Conservation (phyloP, 129 eudicot species). For the Lactuca sativa region DNA sequence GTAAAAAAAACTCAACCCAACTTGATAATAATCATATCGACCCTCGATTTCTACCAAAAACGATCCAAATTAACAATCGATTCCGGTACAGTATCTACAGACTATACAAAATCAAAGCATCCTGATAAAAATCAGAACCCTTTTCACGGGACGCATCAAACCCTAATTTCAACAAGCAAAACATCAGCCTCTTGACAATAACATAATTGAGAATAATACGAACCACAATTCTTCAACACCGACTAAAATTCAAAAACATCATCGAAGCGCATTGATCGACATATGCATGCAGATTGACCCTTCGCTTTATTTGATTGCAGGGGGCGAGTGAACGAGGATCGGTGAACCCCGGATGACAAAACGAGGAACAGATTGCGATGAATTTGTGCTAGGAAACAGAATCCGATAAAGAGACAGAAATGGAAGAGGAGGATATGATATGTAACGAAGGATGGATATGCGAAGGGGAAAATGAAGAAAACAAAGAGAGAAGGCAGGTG, state of each 20-base stretch:
- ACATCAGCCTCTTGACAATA: neutral
- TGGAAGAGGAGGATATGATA: conserved; percentile 7
- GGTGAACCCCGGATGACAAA: neutral
- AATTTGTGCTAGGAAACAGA: neutral
- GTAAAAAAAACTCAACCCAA: conserved; percentile 28
- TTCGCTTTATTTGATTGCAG: neutral
- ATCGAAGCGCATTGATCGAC: conserved; percentile 13
- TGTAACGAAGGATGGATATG: conserved; percentile 5
- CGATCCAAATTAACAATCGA: conserved; percentile 26
- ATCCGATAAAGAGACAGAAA: neutral
- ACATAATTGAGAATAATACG: neutral
- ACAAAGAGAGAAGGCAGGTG: conserved; percentile 2
- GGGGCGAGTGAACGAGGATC: neutral
- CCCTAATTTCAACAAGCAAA: conserved; percentile 12
- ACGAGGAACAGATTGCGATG: neutral
- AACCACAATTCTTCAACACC: conserved; percentile 4
- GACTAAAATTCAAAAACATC: conserved; percentile 1
- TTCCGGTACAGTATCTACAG: conserved; percentile 22
- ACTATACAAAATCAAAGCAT: conserved; percentile 13
- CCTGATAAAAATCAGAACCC: conserved; percentile 5
- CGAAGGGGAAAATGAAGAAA: neutral
- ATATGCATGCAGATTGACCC: conserved; percentile 15
- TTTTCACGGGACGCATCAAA: conserved; percentile 12
- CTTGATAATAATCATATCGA: conserved; percentile 24
- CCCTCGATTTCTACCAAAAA: conserved; percentile 22